These are phyloP conservation scores for Ceratocystiopsis brevicomis DNA, from an alignment of 2,329 filamentous ascomycete genomes.

Conservation along the genomic window DNA sequence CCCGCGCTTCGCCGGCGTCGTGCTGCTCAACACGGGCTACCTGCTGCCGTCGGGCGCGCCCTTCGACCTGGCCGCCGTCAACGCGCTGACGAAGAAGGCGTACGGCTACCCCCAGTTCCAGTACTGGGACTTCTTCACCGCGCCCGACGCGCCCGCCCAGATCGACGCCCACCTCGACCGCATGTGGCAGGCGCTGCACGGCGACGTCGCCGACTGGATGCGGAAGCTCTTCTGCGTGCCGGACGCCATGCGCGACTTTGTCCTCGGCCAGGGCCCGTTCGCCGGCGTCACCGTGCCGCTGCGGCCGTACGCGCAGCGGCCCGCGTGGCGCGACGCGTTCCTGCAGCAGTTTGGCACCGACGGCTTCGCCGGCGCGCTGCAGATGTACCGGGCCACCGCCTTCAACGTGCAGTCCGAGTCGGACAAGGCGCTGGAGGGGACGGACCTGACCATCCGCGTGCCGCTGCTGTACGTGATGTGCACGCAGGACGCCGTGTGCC, in stretches of 20 bases:
- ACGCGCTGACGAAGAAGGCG: constrained; percentile 13
- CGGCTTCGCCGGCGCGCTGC: constrained; percentile 14
- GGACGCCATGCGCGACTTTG: constrained; percentile 16
- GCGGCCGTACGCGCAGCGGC: constrained; percentile 12
- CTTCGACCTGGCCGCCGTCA: constrained; percentile 20
- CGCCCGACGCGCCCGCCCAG: constrained; percentile 19
- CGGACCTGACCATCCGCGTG: constrained; percentile 10
- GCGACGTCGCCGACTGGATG: constrained; percentile 12
- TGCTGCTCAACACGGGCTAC: constrained; percentile 25
- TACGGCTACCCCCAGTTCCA: constrained; percentile 20
- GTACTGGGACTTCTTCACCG: constrained; percentile 28
- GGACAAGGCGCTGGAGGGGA: constrained; percentile 8
- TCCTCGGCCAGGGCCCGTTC: constrained; percentile 8
- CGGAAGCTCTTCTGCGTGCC: constrained; percentile 17
- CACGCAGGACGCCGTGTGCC: constrained; percentile 13
- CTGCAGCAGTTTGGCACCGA: constrained; percentile 11
- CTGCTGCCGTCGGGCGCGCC: constrained; percentile 12
- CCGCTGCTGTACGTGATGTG: constrained; percentile 14
- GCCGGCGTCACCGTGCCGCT: constrained; percentile 11
- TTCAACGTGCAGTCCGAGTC: constrained; percentile 10
- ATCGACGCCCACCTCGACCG: constrained; percentile 20
- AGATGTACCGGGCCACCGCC: constrained; percentile 13
- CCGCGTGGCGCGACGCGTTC: constrained; percentile 12
- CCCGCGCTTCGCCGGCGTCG: constrained; percentile 21
- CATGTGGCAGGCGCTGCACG: constrained; percentile 17